Conservation (phyloP, 257 asterid species). For the Anisodus tanguticus region DNA sequence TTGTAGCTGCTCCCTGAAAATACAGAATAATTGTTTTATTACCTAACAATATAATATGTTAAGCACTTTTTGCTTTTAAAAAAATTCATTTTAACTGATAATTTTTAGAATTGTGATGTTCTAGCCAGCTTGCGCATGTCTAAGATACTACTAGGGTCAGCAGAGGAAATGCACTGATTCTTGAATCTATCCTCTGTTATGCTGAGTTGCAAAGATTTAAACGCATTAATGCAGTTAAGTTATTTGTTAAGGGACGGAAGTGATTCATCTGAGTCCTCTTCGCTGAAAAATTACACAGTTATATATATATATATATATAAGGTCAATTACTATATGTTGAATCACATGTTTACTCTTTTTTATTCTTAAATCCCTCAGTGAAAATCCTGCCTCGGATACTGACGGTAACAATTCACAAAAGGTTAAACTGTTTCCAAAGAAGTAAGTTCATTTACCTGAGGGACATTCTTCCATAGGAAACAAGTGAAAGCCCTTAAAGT, state of each 20-base stretch:
- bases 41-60: too few species aligned
- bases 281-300: background rate
- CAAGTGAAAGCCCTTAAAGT: conserved; percentile 51
- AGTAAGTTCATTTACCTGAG: conserved; percentile 56
- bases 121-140: background rate
- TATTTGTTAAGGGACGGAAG: background rate
- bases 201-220: background rate
- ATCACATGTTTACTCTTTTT: background rate
- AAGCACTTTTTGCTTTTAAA: too few species aligned
- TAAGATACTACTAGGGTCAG: too few species aligned
- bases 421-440: background rate
- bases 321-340: background rate
- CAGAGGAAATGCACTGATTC: background rate
- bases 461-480: conserved; percentile 80
- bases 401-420: background rate
- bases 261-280: background rate
- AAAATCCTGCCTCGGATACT: background rate
- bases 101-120: too few species aligned
- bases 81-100: too few species aligned
- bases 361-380: background rate
- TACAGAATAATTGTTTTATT: background rate
- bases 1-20: conserved; percentile 75
- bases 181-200: background rate
- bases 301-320: background rate
- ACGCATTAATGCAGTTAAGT: background rate